phyloP scores from a whole-genome alignment of 768 basidiomycete genomes.

The Tricholoma sp. region DNA sequence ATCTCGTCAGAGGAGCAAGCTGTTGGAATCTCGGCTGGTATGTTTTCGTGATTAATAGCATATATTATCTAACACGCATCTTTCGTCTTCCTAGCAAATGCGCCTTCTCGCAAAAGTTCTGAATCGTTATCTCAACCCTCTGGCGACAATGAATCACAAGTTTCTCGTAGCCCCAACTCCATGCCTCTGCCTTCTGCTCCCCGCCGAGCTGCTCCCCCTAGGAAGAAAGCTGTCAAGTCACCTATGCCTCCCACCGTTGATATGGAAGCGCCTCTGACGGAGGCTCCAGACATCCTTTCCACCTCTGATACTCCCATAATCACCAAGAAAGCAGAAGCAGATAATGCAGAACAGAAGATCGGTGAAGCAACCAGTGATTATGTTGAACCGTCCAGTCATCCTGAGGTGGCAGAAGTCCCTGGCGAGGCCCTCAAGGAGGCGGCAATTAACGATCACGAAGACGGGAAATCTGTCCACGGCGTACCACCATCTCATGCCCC shows the following conservation, averaged over 20 bases:
- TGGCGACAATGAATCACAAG: constrained; percentile 23
- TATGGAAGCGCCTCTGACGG: constrained; percentile 10
- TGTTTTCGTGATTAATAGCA: background rate
- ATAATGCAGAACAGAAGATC: constrained; percentile 16
- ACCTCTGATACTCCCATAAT: background rate
- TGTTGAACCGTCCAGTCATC: constrained; percentile 1
- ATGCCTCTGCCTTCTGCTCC: constrained; percentile 78
- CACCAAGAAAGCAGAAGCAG: constrained; percentile 3
- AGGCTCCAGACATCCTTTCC: constrained; percentile 4
- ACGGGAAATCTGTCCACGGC: background rate
- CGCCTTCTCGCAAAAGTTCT: constrained; percentile 21
- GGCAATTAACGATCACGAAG: background rate
- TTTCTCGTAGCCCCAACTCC: constrained; percentile 38
- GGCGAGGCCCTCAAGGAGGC: background rate
- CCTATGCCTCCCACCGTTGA: constrained; percentile 18
- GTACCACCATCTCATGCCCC: background rate
- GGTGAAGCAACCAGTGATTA: constrained; percentile 5
- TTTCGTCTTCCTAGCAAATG: constrained; percentile 5
- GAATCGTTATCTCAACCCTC: constrained; percentile 22
- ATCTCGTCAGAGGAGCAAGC: constrained; percentile 4
- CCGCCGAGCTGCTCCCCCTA: constrained; percentile 69
- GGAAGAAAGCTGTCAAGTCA: constrained; percentile 57
- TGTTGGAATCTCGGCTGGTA: constrained; percentile 6
- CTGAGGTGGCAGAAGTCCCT: background rate
- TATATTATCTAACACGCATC: background rate